A percentile compares a stretch with the other conserved stretches of the same genome.
Evolutionary conservation across 2,329 filamentous ascomycete genomes (phyloP).

Genomic region (Helminthosporium solani): DNA sequence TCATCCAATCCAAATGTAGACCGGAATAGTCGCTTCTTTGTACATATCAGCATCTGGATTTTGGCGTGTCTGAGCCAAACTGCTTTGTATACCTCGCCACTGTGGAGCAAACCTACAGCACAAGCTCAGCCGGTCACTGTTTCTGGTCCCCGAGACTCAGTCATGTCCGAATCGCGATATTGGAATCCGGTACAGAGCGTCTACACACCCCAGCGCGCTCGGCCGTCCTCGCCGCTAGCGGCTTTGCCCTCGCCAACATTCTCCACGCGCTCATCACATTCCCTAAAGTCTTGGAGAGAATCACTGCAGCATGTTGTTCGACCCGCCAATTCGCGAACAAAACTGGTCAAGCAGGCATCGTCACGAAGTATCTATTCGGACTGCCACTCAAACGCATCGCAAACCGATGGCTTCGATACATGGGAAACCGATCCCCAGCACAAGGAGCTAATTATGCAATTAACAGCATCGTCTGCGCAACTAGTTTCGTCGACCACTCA

Average conservation of each 20-base stretch:
- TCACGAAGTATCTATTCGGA: constrained; percentile 39
- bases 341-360: constrained; percentile 35
- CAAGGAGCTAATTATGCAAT: constrained; percentile 49
- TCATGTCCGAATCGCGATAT: constrained; percentile 37
- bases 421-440: constrained; percentile 71
- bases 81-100: constrained; percentile 28
- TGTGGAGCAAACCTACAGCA: constrained; percentile 25
- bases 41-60: constrained; percentile 40
- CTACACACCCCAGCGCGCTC: constrained; percentile 24
- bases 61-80: constrained; percentile 34
- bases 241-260: constrained; percentile 40
- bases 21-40: constrained; percentile 31
- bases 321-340: constrained; percentile 40
- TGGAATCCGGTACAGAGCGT: constrained; percentile 25
- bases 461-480: constrained; percentile 10
- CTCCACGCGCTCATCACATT: constrained; percentile 37
- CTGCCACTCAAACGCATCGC: constrained; percentile 37
- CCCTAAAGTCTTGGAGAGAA: constrained; percentile 38
- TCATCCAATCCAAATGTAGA: constrained; percentile 13
- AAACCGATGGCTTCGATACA: constrained; percentile 65
- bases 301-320: constrained; percentile 42
- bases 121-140: constrained; percentile 19
- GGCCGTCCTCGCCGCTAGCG: constrained; percentile 29
- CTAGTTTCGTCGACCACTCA: neutral
- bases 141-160: constrained; percentile 36